Percentiles rank a stretch among this genome's conserved stretches.
Conservation (phyloP, 306 rosid species). For the Prunus dulcis region DNA sequence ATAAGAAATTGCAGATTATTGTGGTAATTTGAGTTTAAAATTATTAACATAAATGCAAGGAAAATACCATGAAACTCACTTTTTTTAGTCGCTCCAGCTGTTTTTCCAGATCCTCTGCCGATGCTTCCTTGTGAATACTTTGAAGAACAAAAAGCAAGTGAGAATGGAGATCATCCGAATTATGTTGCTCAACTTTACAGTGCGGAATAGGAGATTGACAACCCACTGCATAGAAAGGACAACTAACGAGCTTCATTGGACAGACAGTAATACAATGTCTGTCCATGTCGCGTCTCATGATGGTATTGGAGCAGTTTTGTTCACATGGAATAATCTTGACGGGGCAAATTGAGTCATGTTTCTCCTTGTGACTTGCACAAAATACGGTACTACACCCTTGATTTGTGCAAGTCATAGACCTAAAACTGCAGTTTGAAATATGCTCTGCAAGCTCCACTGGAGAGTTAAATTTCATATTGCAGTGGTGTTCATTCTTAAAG, state of each 20-base stretch:
- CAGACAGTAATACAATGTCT: constrained; percentile 82
- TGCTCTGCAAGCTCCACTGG: constrained; percentile 53
- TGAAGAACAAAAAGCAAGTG: constrained; percentile 60
- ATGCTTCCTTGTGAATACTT: constrained; percentile 52
- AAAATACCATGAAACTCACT: constrained; percentile 33
- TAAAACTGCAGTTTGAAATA: constrained; percentile 43
- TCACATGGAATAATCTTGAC: constrained; percentile 79
- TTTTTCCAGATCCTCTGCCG: constrained; percentile 43
- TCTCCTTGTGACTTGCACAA: constrained; percentile 46
- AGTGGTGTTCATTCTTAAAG: constrained; percentile 53
- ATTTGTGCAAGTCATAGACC: constrained; percentile 48
- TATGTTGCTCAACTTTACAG: constrained; percentile 51
- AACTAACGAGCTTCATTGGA: constrained; percentile 82
- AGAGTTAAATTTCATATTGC: constrained; percentile 45
- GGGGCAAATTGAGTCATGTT: constrained; percentile 74
- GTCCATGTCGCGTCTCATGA: constrained; percentile 90
- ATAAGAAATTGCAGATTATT: neutral
- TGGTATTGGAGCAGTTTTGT: constrained; percentile 54
- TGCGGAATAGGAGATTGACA: constrained; percentile 61
- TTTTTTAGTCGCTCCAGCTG: constrained; percentile 53
- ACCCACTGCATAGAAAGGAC: constrained; percentile 75
- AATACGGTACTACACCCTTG: constrained; percentile 65
- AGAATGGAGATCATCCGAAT: constrained; percentile 40
- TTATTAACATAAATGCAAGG: neutral
- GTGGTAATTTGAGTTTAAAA: neutral